Base-by-base conservation (phyloP, 1,284 basidiomycete species). In the Trichosporon coremiiforme region DNA sequence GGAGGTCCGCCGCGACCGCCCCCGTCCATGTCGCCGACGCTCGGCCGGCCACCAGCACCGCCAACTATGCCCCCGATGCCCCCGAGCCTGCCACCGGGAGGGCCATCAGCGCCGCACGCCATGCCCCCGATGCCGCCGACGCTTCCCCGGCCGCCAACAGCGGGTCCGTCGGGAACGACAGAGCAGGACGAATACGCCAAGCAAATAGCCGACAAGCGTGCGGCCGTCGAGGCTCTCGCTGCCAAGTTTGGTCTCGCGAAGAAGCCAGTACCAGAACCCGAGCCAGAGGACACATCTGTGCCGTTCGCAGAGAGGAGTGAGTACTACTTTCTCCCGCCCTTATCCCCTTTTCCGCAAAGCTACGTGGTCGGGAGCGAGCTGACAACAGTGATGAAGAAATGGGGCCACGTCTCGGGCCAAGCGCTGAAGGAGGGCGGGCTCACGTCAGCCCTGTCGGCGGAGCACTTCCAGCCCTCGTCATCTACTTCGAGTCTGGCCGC, bases 391-490 rank as follows among this genome's bases (percentile, higher is more conserved):
- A 80, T 84, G 79, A 77, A 78, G 31, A 95, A 94, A 84, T 96
- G 92, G 91, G 95, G 95, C 0, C 94, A 97, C 82, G 91, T 92
- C 78, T 91, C 94, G 78, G 95, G 95, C 1, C 90, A 94, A 83
- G 95, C 93, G 12, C 87, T 97, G 1, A 89, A 91, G 72, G 91
- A 90, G 2, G 87, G 88, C 12, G 95, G 95, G 5, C 95, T 97
- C 68, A 88, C 94, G 55, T 91, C 95, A 70, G 93, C 95, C 1
- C 87, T 98, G 36, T 87, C 89, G 0, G 90, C 95, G 31, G 91
- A 95, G 68, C 82, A 84, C 67, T 74, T 80, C 77, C 84, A 89
- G 2, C 47, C 47, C 47, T 53, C 47, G 1, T 22, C 47, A 1
- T 8, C 47, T 12, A 2, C 47, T 1, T 53, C 47, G 2, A 53